Base-by-base conservation (phyloP, 2,329 filamentous ascomycete genomes). In the Myriosclerotinia scirpicola region DNA sequence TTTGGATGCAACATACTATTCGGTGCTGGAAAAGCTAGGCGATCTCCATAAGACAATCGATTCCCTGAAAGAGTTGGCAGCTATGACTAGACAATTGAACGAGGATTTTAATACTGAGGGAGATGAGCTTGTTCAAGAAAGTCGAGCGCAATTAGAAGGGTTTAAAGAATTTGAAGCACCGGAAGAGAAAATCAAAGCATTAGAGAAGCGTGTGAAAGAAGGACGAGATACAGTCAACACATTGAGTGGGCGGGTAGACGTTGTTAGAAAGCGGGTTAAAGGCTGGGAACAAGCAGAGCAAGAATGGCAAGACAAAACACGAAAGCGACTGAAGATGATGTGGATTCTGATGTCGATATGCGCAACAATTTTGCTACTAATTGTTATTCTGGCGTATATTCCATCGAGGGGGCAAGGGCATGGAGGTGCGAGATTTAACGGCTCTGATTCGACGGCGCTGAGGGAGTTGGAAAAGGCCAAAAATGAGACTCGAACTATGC, bases 1-100 rank as follows among this genome's bases (percentile, higher is more conserved):
- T 44, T 84, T 94, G 53, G 90, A 93, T 75, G 85, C 90, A 67
- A 88, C 88, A 3, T 93, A 93, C 78, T 90, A 90, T 70, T 85
- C 86, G 0, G 84, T 93, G 12, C 81, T 92, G 40, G 87, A 91
- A 75, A 91, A 89, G 74, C 82, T 90, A 59, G 83, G 83, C 60
- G 77, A 82, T 0, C 80, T 93, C 48, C 87, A 89, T 64, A 83
- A 81, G 71, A 91, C 87, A 0, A 84, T 93, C 50, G 76, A 81
- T 7, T 84, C 83, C 2, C 80, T 94, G 38, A 87, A 87, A 73
- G 86, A 90, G 71, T 81, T 94, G n/a, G 86, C 88, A 0, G 80
- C 80, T 40, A 80, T 85, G 72, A 87, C 88, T 7, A 82, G 81
- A 64, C 81, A 85, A 62, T 80, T 89, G 11, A 84, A 85, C 68